Evolutionary conservation across 768 basidiomycete genomes (phyloP).

Genomic region (Trametes punicea): DNA sequence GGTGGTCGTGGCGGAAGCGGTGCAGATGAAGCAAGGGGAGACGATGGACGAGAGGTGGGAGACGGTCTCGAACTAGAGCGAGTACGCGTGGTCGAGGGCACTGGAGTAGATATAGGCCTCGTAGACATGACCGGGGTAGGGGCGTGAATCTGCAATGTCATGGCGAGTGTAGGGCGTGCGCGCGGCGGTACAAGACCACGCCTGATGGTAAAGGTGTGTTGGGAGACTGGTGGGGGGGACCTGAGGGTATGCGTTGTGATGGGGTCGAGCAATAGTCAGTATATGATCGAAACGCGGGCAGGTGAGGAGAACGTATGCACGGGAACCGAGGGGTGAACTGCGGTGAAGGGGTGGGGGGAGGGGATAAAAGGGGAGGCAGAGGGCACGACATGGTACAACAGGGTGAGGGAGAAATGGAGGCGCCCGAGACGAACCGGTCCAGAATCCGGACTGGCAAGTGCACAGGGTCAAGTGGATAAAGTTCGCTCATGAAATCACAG

Average conservation of each 20-base stretch:
- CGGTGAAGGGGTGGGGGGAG: slow-evolving; percentile 21
- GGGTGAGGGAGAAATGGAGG: slow-evolving; percentile 1
- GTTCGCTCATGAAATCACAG: slow-evolving; percentile 11
- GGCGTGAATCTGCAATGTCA: slow-evolving; percentile 35
- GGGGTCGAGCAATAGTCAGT: slow-evolving; percentile 12
- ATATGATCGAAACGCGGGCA: slow-evolving; percentile 11
- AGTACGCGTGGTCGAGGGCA: slow-evolving; percentile 14
- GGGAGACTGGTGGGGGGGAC: slow-evolving; percentile 17
- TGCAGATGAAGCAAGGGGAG: slow-evolving; percentile 26
- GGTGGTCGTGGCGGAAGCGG: slow-evolving; percentile 25
- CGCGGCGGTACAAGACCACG: slow-evolving; percentile 25
- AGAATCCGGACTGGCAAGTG: slow-evolving; percentile 12
- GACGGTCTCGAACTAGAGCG: slow-evolving; percentile 24
- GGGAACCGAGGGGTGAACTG: slow-evolving; percentile 15
- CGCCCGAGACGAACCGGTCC: slow-evolving; percentile 16
- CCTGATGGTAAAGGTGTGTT: slow-evolving; percentile 20
- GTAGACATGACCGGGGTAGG: slow-evolving; percentile 28
- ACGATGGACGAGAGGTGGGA: slow-evolving; percentile 24
- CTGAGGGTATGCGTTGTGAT: slow-evolving; percentile 18
- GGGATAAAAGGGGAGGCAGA: slow-evolving; percentile 13
- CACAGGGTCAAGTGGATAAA: slow-evolving; percentile 13
- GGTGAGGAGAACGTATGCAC: slow-evolving; percentile 13
- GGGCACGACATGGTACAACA: slow-evolving; percentile 16
- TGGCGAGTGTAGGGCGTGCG: slow-evolving; percentile 35
- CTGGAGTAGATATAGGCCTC: slow-evolving; percentile 18